phyloP scores from a whole-genome alignment of 2,329 filamentous ascomycete genomes.

The Fusarium mangiferae region DNA sequence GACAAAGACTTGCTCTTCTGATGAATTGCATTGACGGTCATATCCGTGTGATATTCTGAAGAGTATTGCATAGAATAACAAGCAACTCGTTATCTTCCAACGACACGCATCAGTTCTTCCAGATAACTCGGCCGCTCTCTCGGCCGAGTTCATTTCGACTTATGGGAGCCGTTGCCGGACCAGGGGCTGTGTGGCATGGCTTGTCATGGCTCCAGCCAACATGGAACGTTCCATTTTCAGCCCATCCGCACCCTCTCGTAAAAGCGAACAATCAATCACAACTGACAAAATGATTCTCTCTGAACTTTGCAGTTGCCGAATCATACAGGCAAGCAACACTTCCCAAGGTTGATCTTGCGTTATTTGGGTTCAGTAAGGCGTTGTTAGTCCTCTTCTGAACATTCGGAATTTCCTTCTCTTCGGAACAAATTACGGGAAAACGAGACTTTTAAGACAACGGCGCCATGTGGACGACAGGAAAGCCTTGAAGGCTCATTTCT shows the following conservation, averaged over 20 bases:
- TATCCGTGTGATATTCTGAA: background rate
- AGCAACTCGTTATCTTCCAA: background rate
- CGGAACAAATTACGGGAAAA: background rate
- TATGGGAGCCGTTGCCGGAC: constrained; percentile 17
- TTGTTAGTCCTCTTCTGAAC: background rate
- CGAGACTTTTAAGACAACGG: background rate
- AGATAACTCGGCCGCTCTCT: constrained; percentile 27
- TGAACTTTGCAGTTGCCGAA: background rate
- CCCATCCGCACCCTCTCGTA: background rate
- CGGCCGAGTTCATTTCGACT: constrained; percentile 27
- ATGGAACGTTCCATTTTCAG: constrained; percentile 38
- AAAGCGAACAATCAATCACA: background rate
- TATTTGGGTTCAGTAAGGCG: background rate
- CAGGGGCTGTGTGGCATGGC: constrained; percentile 28
- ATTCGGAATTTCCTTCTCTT: background rate
- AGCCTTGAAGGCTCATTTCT: background rate
- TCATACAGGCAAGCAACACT: background rate
- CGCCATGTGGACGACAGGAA: constrained; percentile 3
- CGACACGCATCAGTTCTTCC: background rate
- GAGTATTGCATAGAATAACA: background rate
- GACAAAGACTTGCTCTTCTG: background rate
- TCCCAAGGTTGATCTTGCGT: background rate
- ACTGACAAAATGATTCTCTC: background rate
- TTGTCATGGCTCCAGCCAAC: constrained; percentile 31
- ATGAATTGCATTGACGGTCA: background rate